Evolutionary conservation across 2,329 filamentous ascomycete genomes (phyloP), one percentile per base, ranked within the genome.

Genomic region (Emmonsia crescens): DNA sequence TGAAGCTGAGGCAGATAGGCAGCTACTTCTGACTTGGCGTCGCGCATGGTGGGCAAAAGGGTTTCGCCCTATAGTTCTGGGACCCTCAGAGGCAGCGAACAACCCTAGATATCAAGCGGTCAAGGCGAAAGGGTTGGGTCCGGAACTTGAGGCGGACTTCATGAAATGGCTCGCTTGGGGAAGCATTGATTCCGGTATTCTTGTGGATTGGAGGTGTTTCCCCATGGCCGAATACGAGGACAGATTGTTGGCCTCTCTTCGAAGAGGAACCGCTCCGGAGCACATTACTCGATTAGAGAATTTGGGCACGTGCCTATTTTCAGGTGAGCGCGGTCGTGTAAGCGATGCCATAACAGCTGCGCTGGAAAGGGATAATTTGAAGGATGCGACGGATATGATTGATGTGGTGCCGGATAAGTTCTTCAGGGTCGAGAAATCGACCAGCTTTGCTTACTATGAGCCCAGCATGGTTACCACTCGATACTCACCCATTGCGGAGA

Each of bases 31-130:
- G 62, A 88, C 89, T 60, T 97, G 94, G 94, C 84, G 92, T 63
- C 84, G 91, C 54, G 92, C 93, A 2, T 97, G 93, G 91, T 97
- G 91, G 89, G 91, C 92, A 0, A 86, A 95, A 69, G 94, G 93
- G 12, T 96, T 97, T 76, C 85, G 82, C 64, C 93, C 94, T 0
- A 81, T 94, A 8, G 88, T 97, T 48, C 76, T 97, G 61, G 87
- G 89, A 58, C 83, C 85, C 19, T 85, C 83, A 0, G 93, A 97
- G 72, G 91, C 92, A 21, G 88, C 87, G 80, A 86, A 85, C 70
- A 94, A 96, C 70, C 89, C 89, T 0, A 76, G 89, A 24, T 96
- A 93, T 72, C 80, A 85, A 66, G 80, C 86, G 60, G 77, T 96
- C 60, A 86, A 91, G 72, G 72, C 74, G 27, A 61, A 71, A 54